Percentiles rank a stretch among this genome's conserved stretches.
Conservation (phyloP, 345 rosid species). For the Pelargonium nanum region DNA sequence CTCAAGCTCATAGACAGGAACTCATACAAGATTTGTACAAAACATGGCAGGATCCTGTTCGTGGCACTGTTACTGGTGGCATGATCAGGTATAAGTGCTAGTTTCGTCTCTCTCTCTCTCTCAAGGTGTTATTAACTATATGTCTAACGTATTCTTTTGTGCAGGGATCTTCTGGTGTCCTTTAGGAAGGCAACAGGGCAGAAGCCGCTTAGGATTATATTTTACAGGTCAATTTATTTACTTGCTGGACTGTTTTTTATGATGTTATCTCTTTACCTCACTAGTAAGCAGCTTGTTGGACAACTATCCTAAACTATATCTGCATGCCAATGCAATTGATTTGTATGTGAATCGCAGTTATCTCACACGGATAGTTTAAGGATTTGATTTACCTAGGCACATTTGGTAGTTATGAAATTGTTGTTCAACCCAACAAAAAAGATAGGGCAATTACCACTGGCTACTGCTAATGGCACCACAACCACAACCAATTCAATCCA, state of each 20-base stretch:
- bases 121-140: background rate
- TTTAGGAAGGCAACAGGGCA: constrained; percentile 97
- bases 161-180: constrained; percentile 89
- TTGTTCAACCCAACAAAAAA: too few species aligned
- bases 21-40: constrained; percentile 95
- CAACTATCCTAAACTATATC: too few species aligned
- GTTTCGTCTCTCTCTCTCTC: background rate
- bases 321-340: too few species aligned
- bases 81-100: constrained; percentile 66
- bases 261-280: background rate
- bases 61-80: constrained; percentile 92
- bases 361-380: too few species aligned
- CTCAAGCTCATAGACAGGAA: constrained; percentile 99
- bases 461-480: too few species aligned
- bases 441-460: too few species aligned
- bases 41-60: constrained; percentile 99
- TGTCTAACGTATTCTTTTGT: constrained; percentile 1
- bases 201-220: constrained; percentile 90
- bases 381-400: too few species aligned
- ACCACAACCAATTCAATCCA: too few species aligned
- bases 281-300: too few species aligned
- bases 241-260: background rate
- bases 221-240: constrained; percentile 58
- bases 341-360: too few species aligned
- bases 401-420: too few species aligned